These are phyloP conservation scores for Colletotrichum caudatum DNA, from an alignment of 2,329 filamentous ascomycete genomes.

Conservation along the genomic window DNA sequence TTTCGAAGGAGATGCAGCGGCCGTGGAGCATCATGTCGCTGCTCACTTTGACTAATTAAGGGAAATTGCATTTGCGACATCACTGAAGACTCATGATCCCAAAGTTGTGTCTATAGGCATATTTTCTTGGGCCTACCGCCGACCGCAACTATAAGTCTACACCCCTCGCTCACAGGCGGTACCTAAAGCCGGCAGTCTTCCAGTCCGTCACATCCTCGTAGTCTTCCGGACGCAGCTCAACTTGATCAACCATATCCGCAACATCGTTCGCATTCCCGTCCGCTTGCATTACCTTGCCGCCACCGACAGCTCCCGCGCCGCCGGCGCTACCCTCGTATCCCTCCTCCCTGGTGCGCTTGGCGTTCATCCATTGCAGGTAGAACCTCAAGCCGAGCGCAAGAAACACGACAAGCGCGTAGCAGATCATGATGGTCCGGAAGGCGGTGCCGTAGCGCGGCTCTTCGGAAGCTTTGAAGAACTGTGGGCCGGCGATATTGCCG, in stretches of 20 bases:
- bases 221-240: slow-evolving; percentile 57
- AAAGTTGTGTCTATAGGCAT: not conserved
- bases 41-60: slow-evolving; percentile 59
- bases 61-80: not conserved
- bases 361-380: slow-evolving; percentile 62
- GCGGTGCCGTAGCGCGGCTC: slow-evolving; percentile 65
- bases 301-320: slow-evolving; percentile 54
- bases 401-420: slow-evolving; percentile 63
- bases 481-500: slow-evolving; percentile 68
- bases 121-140: not conserved
- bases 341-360: slow-evolving; percentile 55
- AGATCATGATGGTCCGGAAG: slow-evolving; percentile 67
- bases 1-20: slow-evolving; percentile 77
- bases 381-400: slow-evolving; percentile 58
- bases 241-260: slow-evolving; percentile 49
- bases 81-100: too few relatives aligned
- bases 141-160: not conserved
- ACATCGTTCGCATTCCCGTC: slow-evolving; percentile 44
- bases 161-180: slow-evolving; percentile 53
- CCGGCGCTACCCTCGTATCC: slow-evolving; percentile 59
- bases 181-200: slow-evolving; percentile 69
- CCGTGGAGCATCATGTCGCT: slow-evolving; percentile 76
- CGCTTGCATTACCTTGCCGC: slow-evolving; percentile 51
- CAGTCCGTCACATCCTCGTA: slow-evolving; percentile 72
- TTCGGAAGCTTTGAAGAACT: slow-evolving; percentile 64